These are phyloP conservation scores for Candida anutae DNA, from an alignment of 1,139 yeast genomes.

Conservation along the genomic window DNA sequence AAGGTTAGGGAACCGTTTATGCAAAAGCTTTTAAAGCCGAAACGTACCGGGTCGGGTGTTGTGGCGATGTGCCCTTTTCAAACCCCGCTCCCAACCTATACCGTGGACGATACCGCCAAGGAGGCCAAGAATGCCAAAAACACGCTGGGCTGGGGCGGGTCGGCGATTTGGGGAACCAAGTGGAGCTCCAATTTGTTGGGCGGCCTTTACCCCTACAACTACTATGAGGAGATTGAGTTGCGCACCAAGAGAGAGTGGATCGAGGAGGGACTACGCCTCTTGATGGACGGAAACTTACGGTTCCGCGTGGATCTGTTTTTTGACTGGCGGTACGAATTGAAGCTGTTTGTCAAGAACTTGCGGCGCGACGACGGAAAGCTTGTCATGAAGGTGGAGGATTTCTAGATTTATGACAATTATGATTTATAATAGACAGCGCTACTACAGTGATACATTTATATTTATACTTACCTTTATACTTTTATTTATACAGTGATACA, in stretches of 20 bases:
- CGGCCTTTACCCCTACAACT: conserved; percentile 24
- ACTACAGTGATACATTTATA: no score
- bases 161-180: conserved; percentile 24
- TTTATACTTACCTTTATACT: no score
- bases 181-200: conserved; percentile 30
- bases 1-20: conserved; percentile 27
- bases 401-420: conserved; percentile 15
- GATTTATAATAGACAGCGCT: no score
- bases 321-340: conserved; percentile 36
- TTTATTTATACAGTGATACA: no score
- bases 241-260: conserved; percentile 23
- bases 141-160: conserved; percentile 16
- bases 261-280: conserved; percentile 22
- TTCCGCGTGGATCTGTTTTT: conserved; percentile 22
- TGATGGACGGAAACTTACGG: conserved; percentile 21
- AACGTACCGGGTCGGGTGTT: conserved; percentile 21
- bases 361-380: conserved; percentile 27
- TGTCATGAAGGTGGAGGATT: conserved; percentile 31
- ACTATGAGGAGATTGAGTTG: conserved; percentile 27
- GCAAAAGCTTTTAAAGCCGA: conserved; percentile 32
- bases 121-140: neutral
- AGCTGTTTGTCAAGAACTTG: conserved; percentile 17
- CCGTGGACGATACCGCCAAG: conserved; percentile 8
- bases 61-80: conserved; percentile 33
- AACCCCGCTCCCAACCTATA: conserved; percentile 26